Evolutionary conservation across 2,329 filamentous ascomycete genomes (phyloP).

Genomic region (Neofusicoccum cordaticola): DNA sequence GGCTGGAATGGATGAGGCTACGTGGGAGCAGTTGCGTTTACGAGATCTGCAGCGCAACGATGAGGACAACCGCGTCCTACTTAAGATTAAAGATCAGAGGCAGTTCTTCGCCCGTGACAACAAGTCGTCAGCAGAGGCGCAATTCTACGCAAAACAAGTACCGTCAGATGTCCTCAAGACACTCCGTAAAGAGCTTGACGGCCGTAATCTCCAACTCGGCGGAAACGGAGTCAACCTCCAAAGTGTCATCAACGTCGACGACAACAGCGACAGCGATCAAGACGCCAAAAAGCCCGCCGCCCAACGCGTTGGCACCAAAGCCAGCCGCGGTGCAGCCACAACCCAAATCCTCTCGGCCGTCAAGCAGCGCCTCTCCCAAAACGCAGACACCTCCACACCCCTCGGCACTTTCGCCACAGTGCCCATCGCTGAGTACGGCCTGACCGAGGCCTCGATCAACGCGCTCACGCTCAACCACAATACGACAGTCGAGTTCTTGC

Average conservation of each 20-base stretch:
- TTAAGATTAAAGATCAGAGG: constrained; percentile 86
- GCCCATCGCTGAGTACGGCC: constrained; percentile 28
- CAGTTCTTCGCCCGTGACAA: constrained; percentile 67
- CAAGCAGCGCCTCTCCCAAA: constrained; percentile 58
- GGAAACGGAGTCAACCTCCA: constrained; percentile 52
- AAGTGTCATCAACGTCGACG: constrained; percentile 64
- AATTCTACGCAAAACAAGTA: constrained; percentile 66
- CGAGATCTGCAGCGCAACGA: constrained; percentile 75
- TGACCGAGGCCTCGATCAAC: constrained; percentile 54
- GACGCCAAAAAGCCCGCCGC: constrained; percentile 55
- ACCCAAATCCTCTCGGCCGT: constrained; percentile 66
- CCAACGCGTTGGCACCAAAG: constrained; percentile 66
- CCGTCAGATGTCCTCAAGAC: constrained; percentile 65
- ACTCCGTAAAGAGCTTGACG: constrained; percentile 63
- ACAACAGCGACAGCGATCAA: constrained; percentile 59
- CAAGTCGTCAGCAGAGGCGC: constrained; percentile 47
- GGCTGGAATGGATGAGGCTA: constrained; percentile 67
- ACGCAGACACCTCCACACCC: constrained; percentile 38
- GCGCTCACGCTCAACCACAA: constrained; percentile 75
- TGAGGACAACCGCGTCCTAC: constrained; percentile 72
- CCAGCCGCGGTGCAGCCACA: constrained; percentile 63
- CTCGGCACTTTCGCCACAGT: constrained; percentile 26
- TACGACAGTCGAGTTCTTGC: constrained; percentile 91
- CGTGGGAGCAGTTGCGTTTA: constrained; percentile 71
- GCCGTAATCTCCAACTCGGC: constrained; percentile 25